phyloP scores from a whole-genome alignment of 768 basidiomycete genomes.

The Agaricus blazei region DNA sequence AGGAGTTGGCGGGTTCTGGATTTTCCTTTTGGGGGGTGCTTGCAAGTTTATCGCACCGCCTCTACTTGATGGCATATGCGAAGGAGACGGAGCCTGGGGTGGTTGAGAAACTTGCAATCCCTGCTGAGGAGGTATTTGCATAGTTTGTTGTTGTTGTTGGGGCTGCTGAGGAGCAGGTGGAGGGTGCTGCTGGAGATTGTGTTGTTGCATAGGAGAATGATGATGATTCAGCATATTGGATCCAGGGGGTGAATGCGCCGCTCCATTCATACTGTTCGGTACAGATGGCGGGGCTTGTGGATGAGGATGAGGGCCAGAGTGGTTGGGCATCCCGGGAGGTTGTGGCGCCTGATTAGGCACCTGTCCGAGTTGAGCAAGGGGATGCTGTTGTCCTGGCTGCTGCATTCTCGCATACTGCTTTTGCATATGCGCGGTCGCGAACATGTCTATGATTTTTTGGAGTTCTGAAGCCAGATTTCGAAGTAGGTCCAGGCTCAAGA shows the following conservation, averaged over 20 bases:
- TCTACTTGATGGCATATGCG: conserved; percentile 1
- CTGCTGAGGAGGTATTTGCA: conserved; percentile 15
- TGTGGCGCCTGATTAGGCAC: conserved; percentile 3
- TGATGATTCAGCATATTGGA: conserved; percentile 2
- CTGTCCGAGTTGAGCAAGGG: conserved; percentile 7
- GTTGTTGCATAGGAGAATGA: conserved; percentile 2
- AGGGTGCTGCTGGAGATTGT: conserved; percentile 17
- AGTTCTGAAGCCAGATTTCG: conserved; percentile 41
- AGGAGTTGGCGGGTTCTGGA: conserved; percentile 6
- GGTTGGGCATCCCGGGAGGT: neutral
- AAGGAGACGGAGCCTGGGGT: conserved; percentile 13
- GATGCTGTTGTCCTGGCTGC: conserved; percentile 13
- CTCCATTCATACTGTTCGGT: conserved; percentile 11
- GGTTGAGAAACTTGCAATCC: conserved; percentile 17
- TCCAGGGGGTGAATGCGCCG: conserved; percentile 10
- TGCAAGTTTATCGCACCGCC: conserved; percentile 3
- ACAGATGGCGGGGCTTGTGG: conserved; percentile 7
- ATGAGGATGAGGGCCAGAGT: neutral
- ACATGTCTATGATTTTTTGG: conserved; percentile 32
- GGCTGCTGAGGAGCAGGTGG: conserved; percentile 18
- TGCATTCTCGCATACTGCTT: conserved; percentile 13
- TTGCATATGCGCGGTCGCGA: conserved; percentile 8
- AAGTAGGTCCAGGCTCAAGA: conserved; percentile 33
- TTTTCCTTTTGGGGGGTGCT: conserved; percentile 5
- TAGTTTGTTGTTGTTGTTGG: conserved; percentile 12